These are phyloP conservation scores for Madurella mycetomatis DNA, from an alignment of 2,329 filamentous ascomycete genomes.

Conservation along the genomic window DNA sequence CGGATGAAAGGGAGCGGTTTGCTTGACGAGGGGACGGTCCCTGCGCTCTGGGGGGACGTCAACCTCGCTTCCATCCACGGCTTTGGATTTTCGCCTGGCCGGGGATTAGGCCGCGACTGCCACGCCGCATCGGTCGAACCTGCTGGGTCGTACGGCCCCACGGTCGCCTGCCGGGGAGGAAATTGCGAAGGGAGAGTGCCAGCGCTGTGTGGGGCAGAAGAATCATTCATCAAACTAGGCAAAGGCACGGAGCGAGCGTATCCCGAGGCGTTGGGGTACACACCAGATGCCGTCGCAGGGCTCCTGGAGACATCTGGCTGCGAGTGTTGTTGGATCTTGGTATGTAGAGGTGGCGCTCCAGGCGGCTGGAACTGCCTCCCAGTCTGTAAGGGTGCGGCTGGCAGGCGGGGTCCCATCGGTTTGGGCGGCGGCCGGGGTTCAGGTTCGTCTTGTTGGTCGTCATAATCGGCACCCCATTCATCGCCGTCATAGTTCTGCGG, in stretches of 20 bases:
- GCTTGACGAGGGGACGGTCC: conserved; percentile 34
- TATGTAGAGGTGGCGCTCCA: conserved; percentile 22
- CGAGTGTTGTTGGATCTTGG: conserved; percentile 18
- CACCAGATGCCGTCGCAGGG: conserved; percentile 17
- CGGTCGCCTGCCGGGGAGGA: conserved; percentile 59
- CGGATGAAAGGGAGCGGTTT: conserved; percentile 62
- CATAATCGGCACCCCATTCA: conserved; percentile 77
- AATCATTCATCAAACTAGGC: conserved; percentile 12
- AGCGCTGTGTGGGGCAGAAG: conserved; percentile 26
- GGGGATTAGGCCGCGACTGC: conserved; percentile 21
- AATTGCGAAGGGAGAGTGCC: conserved; percentile 40
- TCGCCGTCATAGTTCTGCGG: conserved; percentile 84
- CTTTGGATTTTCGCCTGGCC: conserved; percentile 27
- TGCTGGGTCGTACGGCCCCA: conserved; percentile 43
- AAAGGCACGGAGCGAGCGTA: conserved; percentile 6
- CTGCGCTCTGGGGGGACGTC: conserved; percentile 36
- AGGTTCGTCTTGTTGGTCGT: conserved; percentile 53
- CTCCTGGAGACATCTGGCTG: conserved; percentile 11
- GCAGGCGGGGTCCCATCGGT: conserved; percentile 22
- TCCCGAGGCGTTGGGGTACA: conserved; percentile 19
- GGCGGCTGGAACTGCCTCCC: conserved; percentile 21
- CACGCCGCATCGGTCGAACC: conserved; percentile 19
- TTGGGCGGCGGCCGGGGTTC: conserved; percentile 16
- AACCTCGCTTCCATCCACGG: conserved; percentile 36
- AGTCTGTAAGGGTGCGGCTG: conserved; percentile 13